Evolutionary conservation across 306 rosid species (phyloP), one percentile per base, ranked within the genome.

Genomic region (Lotus japonicus): DNA sequence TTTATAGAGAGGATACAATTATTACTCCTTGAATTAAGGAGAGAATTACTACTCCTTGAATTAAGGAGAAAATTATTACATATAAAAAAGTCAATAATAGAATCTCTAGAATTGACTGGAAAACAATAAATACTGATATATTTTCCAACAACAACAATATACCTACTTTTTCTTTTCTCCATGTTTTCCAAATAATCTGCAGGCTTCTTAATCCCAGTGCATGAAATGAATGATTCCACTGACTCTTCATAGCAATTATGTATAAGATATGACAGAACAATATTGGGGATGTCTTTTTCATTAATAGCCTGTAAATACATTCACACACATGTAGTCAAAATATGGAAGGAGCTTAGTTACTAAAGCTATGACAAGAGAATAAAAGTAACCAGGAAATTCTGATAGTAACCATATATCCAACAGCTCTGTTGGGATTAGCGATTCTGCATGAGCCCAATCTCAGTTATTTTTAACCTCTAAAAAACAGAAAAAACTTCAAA

Each of bases 121-220:
- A n/a, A n/a, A n/a, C n/a, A n/a, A n/a, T n/a, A n/a, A n/a, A n/a
- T n/a, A n/a, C n/a, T n/a, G n/a, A n/a, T n/a, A n/a, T n/a, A n/a
- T n/a, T n/a, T n/a, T n/a, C n/a, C n/a, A n/a, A n/a, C n/a, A n/a
- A n/a, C n/a, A n/a, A n/a, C n/a, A n/a, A 36, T 8, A 9, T 66
- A 80, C 91, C 48, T 79, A 87, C 98, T 74, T 82, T 89, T 92
- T 77, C 96, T 84, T 87, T 84, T 89, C 71, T 89, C 96, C 90
- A 87, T 85, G 84, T 84, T 86, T 67, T 84, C 92, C 21, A 85
- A 43, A 77, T 71, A 79, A 68, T 84, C 84, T 13, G 79, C 56
- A 4, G 86, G 88, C 75, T 80, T 86, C 79, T 84, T 87, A 84
- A 67, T 80, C 81, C 90, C 95, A n/a, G 96, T 77, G 68, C 85